These are phyloP conservation scores for Neurospora tetrasperma DNA, from an alignment of 495 filamentous ascomycete genomes.

Conservation along the genomic window DNA sequence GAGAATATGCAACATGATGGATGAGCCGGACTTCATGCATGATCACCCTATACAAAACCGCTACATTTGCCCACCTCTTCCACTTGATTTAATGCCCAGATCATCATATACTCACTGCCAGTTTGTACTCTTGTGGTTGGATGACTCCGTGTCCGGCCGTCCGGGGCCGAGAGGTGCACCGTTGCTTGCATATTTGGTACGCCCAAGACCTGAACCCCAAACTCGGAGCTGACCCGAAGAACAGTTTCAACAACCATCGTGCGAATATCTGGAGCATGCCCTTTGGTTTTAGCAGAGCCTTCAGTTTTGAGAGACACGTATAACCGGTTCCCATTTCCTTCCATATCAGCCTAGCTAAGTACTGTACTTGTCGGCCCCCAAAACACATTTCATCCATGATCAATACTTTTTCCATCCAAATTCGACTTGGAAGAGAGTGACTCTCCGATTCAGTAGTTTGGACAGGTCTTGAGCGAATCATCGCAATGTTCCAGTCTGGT, in stretches of 20 bases:
- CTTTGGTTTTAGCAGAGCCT: neutral
- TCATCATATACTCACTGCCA: neutral
- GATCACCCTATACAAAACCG: neutral
- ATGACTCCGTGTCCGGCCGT: neutral
- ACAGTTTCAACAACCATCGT: neutral
- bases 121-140: neutral
- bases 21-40: neutral
- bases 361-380: neutral
- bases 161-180: neutral
- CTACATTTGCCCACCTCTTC: neutral
- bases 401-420: neutral
- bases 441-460: no score
- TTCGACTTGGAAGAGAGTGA: no score
- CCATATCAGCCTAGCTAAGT: neutral
- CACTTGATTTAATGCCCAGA: neutral
- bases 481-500: no score
- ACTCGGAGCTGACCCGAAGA: neutral
- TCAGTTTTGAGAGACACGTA: neutral
- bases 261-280: neutral
- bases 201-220: neutral
- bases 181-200: neutral
- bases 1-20: no score
- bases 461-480: no score
- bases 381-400: neutral
- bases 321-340: neutral